Evolutionary conservation across 306 rosid genomes (phyloP), one percentile per base, ranked within the genome.

Genomic region (Corylus americana): DNA sequence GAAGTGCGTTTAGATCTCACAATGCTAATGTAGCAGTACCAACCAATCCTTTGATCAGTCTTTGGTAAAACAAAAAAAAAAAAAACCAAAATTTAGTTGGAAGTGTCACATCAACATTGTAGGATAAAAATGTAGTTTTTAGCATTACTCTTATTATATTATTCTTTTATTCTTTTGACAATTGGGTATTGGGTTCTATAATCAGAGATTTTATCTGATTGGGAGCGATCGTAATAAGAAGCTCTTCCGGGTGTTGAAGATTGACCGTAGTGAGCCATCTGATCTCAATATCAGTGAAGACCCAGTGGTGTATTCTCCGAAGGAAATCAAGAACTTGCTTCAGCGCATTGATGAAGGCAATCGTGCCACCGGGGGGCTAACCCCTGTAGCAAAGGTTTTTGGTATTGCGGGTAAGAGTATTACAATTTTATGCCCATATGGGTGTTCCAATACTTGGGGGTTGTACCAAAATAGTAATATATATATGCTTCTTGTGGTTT

Each of bases 261-360:
- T 95, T 5, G 98, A 95, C 83, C 96, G 98, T n/a, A 91, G 95
- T 10, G 98, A 95, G 77, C 88, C 90, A 11, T 90, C 91, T 1
- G 98, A 95, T 85, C 92, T 95, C 72, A 89, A 88, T 39, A 80
- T 92, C 49, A 89, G 92, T 61, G 96, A 95, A 83, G 98, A 95
- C 76, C 98, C 98, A 0, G 97, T 89, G 10, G 83, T 91, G 6
- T 95, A 95, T 85, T 95, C 98, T 4, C 86, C 90, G 1, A 89
- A 88, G 18, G 98, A 95, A 83, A 92, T 95, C 75, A 89, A 91
- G 77, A 91, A 88, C 54, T 81, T 95, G 78, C 97, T 92, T 29
- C 98, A 90, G 84, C 91, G 98, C 29, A 95, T 95, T 47, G 77
- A 81, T 14, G 96, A 95, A 67, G 98, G 98, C 14, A 95, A 95